Evolutionary conservation across 1,284 basidiomycete genomes (phyloP).

Genomic region (Cutaneotrichosporon curvatum): DNA sequence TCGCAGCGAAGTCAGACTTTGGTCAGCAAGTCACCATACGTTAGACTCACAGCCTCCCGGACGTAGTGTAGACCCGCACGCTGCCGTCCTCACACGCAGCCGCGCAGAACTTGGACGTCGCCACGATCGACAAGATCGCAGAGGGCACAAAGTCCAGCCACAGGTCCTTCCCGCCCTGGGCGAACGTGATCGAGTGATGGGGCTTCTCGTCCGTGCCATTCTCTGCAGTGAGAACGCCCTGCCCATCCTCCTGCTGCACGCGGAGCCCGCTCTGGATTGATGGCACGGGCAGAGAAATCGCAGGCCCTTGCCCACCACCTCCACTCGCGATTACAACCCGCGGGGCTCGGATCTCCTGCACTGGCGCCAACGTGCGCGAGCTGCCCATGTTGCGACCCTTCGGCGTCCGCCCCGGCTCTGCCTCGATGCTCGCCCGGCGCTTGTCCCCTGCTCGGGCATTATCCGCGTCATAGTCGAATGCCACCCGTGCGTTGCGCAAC

Average conservation of each 20-base stretch:
- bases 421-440: conserved; percentile 26
- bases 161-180: conserved; percentile 60
- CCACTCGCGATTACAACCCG: neutral
- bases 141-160: conserved; percentile 84
- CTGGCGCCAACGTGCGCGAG: conserved; percentile 12
- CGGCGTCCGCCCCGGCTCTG: conserved; percentile 6
- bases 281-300: conserved; percentile 14
- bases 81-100: conserved; percentile 68
- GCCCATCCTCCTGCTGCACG: conserved; percentile 20
- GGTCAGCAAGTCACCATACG: conserved; percentile 7
- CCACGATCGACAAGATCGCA: conserved; percentile 59
- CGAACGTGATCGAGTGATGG: conserved; percentile 31
- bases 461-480: conserved; percentile 20
- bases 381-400: conserved; percentile 26
- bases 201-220: conserved; percentile 59
- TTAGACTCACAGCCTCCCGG: conserved; percentile 61
- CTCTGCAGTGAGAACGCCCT: conserved; percentile 52
- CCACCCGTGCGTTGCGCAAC: conserved; percentile 27
- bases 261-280: conserved; percentile 31
- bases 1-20: conserved; percentile 59
- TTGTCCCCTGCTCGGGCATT: conserved; percentile 20
- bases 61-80: conserved; percentile 68
- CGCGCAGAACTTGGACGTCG: conserved; percentile 63
- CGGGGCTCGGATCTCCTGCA: conserved; percentile 32
- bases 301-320: neutral